Percentiles rank a stretch among this genome's conserved stretches.
phyloP scores from a whole-genome alignment of 768 basidiomycete genomes.

The Dioszegia aurantiaca region DNA sequence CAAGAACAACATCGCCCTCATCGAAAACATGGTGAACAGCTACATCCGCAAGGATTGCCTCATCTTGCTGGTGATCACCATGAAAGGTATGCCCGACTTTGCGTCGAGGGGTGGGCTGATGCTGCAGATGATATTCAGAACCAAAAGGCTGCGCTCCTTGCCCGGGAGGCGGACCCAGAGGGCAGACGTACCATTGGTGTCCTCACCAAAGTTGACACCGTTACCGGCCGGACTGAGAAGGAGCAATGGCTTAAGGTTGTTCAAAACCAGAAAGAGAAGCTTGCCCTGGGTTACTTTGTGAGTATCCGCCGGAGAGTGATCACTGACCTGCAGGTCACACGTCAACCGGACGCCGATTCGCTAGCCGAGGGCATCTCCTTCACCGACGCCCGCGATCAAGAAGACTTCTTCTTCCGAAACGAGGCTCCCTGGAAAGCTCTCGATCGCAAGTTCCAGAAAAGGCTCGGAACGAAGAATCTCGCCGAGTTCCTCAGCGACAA shows the following conservation, averaged over 20 bases:
- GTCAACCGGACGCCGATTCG: conserved; percentile 15
- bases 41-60: conserved; percentile 60
- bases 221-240: conserved; percentile 55
- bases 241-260: conserved; percentile 36
- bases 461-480: conserved; percentile 14
- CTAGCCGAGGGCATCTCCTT: conserved; percentile 14
- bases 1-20: conserved; percentile 54
- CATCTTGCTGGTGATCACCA: conserved; percentile 66
- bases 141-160: conserved; percentile 61
- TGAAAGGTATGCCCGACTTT: conserved; percentile 62
- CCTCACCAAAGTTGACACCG: conserved; percentile 67
- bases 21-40: conserved; percentile 57
- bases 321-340: conserved; percentile 58
- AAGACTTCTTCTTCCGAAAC: conserved; percentile 9
- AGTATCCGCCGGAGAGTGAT: conserved; percentile 43
- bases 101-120: no score
- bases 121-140: conserved; percentile 67
- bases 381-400: conserved; percentile 8
- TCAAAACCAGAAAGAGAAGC: conserved; percentile 1
- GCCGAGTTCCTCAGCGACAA: conserved; percentile 13
- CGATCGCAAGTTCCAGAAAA: not conserved
- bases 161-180: conserved; percentile 58
- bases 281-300: conserved; percentile 52
- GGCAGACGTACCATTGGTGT: conserved; percentile 70
- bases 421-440: conserved; percentile 5